Base-by-base conservation (phyloP, 2,329 filamentous ascomycete species). In the Trichoderma lentiforme region DNA sequence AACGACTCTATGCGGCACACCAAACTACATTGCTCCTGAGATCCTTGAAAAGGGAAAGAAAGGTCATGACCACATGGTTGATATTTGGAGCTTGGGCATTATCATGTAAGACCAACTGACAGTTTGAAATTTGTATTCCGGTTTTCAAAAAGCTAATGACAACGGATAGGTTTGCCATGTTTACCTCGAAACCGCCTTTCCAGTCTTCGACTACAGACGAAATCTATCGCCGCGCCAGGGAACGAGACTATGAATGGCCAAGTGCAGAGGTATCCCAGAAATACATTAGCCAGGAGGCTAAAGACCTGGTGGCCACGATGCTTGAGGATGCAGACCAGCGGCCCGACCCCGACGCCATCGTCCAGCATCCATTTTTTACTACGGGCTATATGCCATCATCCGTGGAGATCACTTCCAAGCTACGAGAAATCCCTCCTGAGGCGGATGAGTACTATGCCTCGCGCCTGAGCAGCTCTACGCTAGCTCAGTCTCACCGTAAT, bases 1-100 rank as follows among this genome's bases (percentile, higher is more conserved):
- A 77, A 98, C 94, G 30, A 99, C 96, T 7, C 89, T 99, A 73
- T 99, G 96, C 77, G 96, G 96, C 72, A 99, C 96, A 5, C 96
- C 96, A 2, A 99, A 99, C 81, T 99, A 99, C 80, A 97, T 99
- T 76, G 96, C 96, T 0, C 96, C 96, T 0, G 96, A 99, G 79
- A 97, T 99, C 73, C 83, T 99, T 66, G 93, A 97, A 79, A 97
- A 96, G 85, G 93, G 92, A 39, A 96, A 93, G 79, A 94, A 95
- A 77, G 96, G 96, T 0, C 96, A 99, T 80, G 96, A 97, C 76
- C 95, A 98, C 80, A 97, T 97, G 85, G 96, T 99, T 4, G 96
- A 99, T 80, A 93, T 99, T 71, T 99, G 97, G 97, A 97, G 95
- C 58, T 87, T 99, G 79, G 96, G 97, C 24, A 96, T 99, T 76